Conservation (phyloP, 2,329 filamentous ascomycete genomes). For the Pseudogymnoascus sp. region DNA sequence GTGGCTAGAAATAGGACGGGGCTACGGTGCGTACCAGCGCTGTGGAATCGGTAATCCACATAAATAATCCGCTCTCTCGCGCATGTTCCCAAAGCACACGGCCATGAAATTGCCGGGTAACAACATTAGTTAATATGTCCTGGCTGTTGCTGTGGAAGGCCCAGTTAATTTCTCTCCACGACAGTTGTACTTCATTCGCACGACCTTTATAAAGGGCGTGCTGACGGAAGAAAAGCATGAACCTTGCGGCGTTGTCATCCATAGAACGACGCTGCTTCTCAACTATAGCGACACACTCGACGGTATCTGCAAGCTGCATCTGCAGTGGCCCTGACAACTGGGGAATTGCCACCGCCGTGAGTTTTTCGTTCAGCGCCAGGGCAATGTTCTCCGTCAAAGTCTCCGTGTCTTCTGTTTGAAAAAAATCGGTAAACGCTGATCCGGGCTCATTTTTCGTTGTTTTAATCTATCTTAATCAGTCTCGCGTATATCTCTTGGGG, state of each 20-base stretch:
- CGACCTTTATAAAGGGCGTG: conserved; percentile 64
- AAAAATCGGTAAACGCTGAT: conserved; percentile 44
- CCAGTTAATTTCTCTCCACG: conserved; percentile 75
- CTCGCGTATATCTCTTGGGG: background rate
- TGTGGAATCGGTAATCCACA: conserved; percentile 78
- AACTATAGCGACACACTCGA: conserved; percentile 76
- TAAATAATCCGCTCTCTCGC: conserved; percentile 80
- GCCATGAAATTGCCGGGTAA: conserved; percentile 70
- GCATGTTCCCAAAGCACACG: conserved; percentile 80
- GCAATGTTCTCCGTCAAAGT: conserved; percentile 67
- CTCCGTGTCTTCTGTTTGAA: conserved; percentile 45
- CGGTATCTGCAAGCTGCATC: conserved; percentile 74
- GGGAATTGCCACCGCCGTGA: conserved; percentile 68
- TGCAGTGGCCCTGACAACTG: conserved; percentile 81
- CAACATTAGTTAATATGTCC: conserved; percentile 80
- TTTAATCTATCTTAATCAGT: conserved; percentile 18
- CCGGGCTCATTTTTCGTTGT: conserved; percentile 19
- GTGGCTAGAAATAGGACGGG: conserved; percentile 11
- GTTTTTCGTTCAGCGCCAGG: conserved; percentile 62
- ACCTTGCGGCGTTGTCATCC: conserved; percentile 82
- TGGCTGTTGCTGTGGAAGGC: conserved; percentile 80
- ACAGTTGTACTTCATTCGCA: conserved; percentile 58
- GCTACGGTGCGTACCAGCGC: conserved; percentile 56
- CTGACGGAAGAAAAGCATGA: conserved; percentile 80
- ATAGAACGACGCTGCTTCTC: conserved; percentile 83